Conservation (phyloP, 192 early-diverging fungal genomes). For the Coemansia sp. region DNA sequence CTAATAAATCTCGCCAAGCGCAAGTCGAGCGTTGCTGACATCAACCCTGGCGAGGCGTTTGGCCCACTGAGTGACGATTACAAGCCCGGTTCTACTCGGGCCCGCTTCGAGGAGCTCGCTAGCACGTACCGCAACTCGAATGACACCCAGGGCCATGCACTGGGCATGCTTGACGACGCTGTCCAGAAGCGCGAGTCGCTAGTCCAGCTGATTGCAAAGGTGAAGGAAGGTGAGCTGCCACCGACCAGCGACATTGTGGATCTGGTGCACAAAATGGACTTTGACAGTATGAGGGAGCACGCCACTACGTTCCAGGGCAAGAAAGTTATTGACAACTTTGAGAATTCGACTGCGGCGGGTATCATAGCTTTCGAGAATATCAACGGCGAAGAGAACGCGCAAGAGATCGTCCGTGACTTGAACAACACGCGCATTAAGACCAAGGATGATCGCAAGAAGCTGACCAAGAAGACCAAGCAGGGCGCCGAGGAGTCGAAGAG, state of each 20-base stretch:
- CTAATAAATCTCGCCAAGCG: slow-evolving; percentile 21
- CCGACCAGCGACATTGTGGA: slow-evolving; percentile 28
- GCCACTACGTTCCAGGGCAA: slow-evolving; percentile 49
- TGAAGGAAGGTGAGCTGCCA: slow-evolving; percentile 41
- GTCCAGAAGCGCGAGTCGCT: slow-evolving; percentile 26
- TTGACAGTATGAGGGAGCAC: slow-evolving; percentile 40
- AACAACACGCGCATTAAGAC: slow-evolving; percentile 41
- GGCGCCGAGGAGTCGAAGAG: slow-evolving; percentile 19
- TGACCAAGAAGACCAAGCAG: slow-evolving; percentile 38
- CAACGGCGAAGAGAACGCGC: slow-evolving; percentile 46
- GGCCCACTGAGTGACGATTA: slow-evolving; percentile 32
- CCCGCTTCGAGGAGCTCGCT: slow-evolving; percentile 55
- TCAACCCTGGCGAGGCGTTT: slow-evolving; percentile 38
- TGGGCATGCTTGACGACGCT: slow-evolving; percentile 26
- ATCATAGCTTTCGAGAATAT: slow-evolving; percentile 39
- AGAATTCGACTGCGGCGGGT: slow-evolving; percentile 30
- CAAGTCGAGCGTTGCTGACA: slow-evolving; percentile 29
- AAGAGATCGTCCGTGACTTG: slow-evolving; percentile 30
- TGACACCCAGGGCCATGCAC: slow-evolving; percentile 26
- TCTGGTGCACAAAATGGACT: slow-evolving; percentile 30
- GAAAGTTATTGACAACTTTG: slow-evolving; percentile 42
- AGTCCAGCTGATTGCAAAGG: slow-evolving; percentile 29
- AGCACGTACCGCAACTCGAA: slow-evolving; percentile 42
- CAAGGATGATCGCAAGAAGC: slow-evolving; percentile 43
- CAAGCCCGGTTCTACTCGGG: slow-evolving; percentile 46